Base-by-base conservation (phyloP, 441 rosid genomes). In the Corymbia calophylla region DNA sequence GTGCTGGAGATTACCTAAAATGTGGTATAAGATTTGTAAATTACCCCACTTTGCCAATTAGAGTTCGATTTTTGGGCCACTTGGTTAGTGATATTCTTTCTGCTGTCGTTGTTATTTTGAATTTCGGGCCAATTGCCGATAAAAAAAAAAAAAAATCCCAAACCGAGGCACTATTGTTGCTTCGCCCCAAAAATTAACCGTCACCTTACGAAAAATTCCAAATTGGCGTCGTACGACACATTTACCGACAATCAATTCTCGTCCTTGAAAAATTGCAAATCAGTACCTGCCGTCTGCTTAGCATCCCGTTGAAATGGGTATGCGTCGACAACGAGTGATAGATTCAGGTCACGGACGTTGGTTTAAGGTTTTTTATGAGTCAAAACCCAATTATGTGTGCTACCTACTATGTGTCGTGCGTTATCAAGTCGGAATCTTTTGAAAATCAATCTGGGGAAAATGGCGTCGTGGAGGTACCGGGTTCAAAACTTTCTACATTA, bases 361-460 rank as follows among this genome's bases (percentile, higher is more conserved):
- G 21, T 68, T 70, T 5, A 11, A 25, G 27, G 15, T 18, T 70
- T 70, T 70, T 70, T 11, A 4, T 2, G 1, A n/a, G 9, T 17
- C 19, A 23, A 31, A 68, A 68, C 2, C 11, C 1, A 4, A 3
- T 31, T 68, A 4, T 3, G 12, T 35, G 3, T 35, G 4, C 39
- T 35, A 35, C 39, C 39, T 17, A 8, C 10, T 1, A 1, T 2
- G 12, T 8, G 15, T 10, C 16, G 1, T 5, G 15, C 7, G 16
- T 10, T 39, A 7, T 27, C 27, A 0, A 3, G 2, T 70, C 9
- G 47, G 11, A 32, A 17, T 19, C 10, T 70, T 18, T 68, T 0
- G 4, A 35, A 35, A 64, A n/a, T n/a, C 73, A 7, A n/a, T 64
- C 15, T 64, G 68, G n/a, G 9, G n/a, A 14, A 29, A 29, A 62